Base-by-base conservation (phyloP, 1,284 basidiomycete species). In the Exobasidium rhododendri region DNA sequence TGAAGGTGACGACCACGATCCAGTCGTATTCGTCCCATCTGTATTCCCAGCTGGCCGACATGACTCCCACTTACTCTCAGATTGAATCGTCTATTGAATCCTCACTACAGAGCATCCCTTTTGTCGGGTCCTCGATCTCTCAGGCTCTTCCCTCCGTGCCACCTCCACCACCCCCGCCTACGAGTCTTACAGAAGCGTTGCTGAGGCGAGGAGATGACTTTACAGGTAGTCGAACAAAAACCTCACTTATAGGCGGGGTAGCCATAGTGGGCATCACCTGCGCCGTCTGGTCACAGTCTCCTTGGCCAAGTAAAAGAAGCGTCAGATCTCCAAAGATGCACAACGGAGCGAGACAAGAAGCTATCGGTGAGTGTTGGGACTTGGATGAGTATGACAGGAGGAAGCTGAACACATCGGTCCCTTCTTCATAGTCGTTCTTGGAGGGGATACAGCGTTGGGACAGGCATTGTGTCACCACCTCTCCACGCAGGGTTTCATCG, bases 401-500 rank as follows among this genome's bases (percentile, higher is more conserved):
- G n/a, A n/a, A n/a, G n/a, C n/a, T 59, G 28, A 11, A 24, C 7
- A 26, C 11, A 54, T 17, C 4, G 40, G 13, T 6, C 20, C 13
- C 46, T 31, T 26, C 30, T 14, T 24, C 44, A 17, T 47, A 60
- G 61, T 76, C 54, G 71, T 79, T 17, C 70, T 79, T 0, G 77
- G 76, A 24, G 77, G 63, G n/a, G 77, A 79, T 57, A 74, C 73
- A n/a, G 68, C 73, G 0, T 65, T 78, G 1, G 77, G 77, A 4
- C 70, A 69, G 6, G 67, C 73, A 1, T 58, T 76, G 5, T 67
- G 66, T 0, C 59, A 72, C 26, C 64, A 70, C 45, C 70, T 79
- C 32, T 66, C 71, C 2, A 40, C 70, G 32, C 67, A 61, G 31
- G 70, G 73, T 50, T 71, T 78, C 40, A 70, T 79, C 50, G 76